A percentile compares a stretch with the other conserved stretches of the same genome.
These are phyloP conservation scores for Aspergillus unguis DNA, from an alignment of 2,329 filamentous ascomycete genomes.

Conservation along the genomic window DNA sequence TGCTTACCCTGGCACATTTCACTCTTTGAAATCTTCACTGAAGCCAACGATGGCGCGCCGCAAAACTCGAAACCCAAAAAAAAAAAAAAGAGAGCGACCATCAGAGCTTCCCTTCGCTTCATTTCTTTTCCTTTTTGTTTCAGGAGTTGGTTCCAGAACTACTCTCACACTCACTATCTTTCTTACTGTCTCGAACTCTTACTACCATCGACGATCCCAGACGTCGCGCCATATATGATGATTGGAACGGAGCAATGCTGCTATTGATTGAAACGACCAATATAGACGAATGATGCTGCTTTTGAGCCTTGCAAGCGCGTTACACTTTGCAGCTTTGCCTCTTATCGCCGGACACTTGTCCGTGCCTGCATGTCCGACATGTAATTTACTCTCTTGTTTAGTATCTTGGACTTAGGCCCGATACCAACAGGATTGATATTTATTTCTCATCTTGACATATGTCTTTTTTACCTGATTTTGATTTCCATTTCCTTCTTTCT, in stretches of 20 bases:
- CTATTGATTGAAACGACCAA: constrained; percentile 23
- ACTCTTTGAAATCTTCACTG: constrained; percentile 11
- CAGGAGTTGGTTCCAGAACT: constrained; percentile 2
- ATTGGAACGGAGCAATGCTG: constrained; percentile 24
- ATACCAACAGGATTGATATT: constrained; percentile 8
- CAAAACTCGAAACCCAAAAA: neutral
- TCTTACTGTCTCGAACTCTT: constrained; percentile 9
- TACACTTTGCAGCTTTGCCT: constrained; percentile 9
- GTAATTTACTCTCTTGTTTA: constrained; percentile 3
- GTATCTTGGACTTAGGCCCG: neutral
- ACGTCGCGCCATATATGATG: constrained; percentile 19
- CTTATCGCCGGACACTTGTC: neutral
- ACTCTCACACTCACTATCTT: constrained; percentile 8
- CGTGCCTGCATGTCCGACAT: constrained; percentile 5
- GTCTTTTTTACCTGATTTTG: neutral
- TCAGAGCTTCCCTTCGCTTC: constrained; percentile 8
- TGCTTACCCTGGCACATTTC: neutral
- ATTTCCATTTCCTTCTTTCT: neutral
- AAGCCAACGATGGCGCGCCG: neutral
- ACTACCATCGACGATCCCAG: constrained; percentile 15
- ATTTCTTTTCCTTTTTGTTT: constrained; percentile 3
- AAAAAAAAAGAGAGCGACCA: constrained; percentile 3
- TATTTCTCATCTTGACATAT: constrained; percentile 12
- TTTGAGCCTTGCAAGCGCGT: constrained; percentile 15
- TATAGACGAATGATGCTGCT: constrained; percentile 21